Evolutionary conservation across 2,329 filamentous ascomycete species (phyloP).

Genomic region (Fusarium nelsonii): DNA sequence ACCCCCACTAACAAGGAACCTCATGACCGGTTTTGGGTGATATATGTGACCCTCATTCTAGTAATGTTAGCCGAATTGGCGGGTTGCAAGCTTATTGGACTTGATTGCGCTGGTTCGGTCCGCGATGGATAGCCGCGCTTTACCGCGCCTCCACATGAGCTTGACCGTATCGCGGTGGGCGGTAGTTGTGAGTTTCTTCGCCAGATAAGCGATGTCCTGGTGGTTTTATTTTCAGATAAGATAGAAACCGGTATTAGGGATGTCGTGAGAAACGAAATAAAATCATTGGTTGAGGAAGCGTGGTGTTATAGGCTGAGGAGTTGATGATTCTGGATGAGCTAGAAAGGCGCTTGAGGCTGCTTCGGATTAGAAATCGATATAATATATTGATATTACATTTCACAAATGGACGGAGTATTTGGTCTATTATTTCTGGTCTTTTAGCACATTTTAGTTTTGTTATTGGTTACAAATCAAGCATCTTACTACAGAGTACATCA

Average conservation of each 20-base stretch:
- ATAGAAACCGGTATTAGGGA: rapidly evolving
- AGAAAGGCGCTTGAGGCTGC: no score
- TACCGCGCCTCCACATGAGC: conserved; percentile 43
- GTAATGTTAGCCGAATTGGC: conserved; percentile 29
- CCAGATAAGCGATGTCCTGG: neutral
- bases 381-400: no score
- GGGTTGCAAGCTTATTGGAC: conserved; percentile 43
- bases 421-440: no score
- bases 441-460: no score
- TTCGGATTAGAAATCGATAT: no score
- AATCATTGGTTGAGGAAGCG: neutral
- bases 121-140: conserved; percentile 36
- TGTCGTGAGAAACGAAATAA: neutral
- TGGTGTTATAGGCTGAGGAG: neutral
- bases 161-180: neutral
- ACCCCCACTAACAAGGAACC: conserved; percentile 5
- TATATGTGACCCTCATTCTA: conserved; percentile 15
- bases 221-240: rapidly evolving
- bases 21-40: conserved; percentile 17
- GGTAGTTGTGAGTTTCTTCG: neutral
- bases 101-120: conserved; percentile 37
- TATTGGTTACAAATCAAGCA: neutral
- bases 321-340: no score
- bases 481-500: neutral
- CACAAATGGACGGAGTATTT: no score